phyloP scores from a whole-genome alignment of 768 basidiomycete genomes.

The Leccinum uliginosum region DNA sequence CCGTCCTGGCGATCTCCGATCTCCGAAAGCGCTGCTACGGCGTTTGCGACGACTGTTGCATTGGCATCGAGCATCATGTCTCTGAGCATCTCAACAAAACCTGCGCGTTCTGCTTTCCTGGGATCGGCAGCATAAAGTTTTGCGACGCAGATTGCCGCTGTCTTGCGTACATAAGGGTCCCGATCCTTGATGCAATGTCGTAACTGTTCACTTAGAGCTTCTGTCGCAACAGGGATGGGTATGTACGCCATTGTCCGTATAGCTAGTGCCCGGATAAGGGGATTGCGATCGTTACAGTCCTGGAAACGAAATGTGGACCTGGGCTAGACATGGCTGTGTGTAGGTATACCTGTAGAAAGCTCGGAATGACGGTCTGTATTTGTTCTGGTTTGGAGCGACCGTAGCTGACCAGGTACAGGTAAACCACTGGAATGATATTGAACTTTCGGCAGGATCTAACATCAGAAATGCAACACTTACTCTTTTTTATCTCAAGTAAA shows the following conservation, averaged over 20 bases:
- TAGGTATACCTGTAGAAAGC: constrained; percentile 73
- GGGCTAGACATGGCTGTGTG: constrained; percentile 4
- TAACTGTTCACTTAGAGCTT: constrained; percentile 83
- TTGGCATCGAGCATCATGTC: constrained; percentile 92
- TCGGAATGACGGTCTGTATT: constrained; percentile 85
- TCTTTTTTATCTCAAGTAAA: constrained; percentile 97
- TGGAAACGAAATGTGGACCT: constrained; percentile 31
- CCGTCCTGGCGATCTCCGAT: constrained; percentile 94
- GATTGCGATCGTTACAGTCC: constrained; percentile 96
- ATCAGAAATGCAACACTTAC: constrained; percentile 43
- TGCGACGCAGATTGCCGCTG: constrained; percentile 95
- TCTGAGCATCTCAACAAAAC: constrained; percentile 86
- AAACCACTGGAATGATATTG: constrained; percentile 68
- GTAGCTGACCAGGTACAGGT: constrained; percentile 96
- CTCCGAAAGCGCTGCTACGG: constrained; percentile 94
- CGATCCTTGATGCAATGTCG: constrained; percentile 89
- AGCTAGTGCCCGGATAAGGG: constrained; percentile 92
- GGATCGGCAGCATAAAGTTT: constrained; percentile 91
- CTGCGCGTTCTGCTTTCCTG: constrained; percentile 79
- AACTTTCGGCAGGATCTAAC: background rate
- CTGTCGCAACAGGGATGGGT: constrained; percentile 83
- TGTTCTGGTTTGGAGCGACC: constrained; percentile 91
- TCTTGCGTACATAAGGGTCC: constrained; percentile 98
- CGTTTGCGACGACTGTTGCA: constrained; percentile 96
- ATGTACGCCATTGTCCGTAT: constrained; percentile 99